Conservation (phyloP, 2,329 filamentous ascomycete genomes). For the Reticulascus tulasneorum region DNA sequence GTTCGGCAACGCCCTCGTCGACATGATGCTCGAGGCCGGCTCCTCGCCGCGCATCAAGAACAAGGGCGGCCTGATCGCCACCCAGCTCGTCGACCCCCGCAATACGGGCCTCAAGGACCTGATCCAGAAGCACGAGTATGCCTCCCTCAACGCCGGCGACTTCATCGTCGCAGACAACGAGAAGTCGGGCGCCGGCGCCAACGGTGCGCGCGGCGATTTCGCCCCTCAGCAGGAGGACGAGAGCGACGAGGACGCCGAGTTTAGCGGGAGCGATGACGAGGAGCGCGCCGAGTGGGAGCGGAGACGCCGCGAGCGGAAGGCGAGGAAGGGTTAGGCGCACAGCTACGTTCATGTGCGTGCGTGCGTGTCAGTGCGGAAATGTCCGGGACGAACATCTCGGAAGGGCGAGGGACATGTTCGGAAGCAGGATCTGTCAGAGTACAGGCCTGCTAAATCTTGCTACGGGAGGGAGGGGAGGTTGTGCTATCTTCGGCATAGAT, state of each 20-base stretch:
- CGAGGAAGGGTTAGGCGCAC: slow-evolving; percentile 18
- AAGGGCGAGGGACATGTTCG: too few species aligned
- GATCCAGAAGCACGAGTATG: slow-evolving; percentile 69
- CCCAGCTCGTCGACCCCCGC: slow-evolving; percentile 69
- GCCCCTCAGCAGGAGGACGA: slow-evolving; percentile 15
- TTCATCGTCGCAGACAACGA: slow-evolving; percentile 36
- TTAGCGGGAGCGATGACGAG: slow-evolving; percentile 61
- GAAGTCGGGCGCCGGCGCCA: slow-evolving; percentile 11
- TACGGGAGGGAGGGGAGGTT: too few species aligned
- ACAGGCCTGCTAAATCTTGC: too few species aligned
- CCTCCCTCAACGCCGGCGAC: slow-evolving; percentile 53
- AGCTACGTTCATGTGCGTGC: too few species aligned
- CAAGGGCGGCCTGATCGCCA: slow-evolving; percentile 67
- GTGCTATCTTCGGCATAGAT: too few species aligned
- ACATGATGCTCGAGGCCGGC: slow-evolving; percentile 81
- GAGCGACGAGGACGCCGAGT: slow-evolving; percentile 54
- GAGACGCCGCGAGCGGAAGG: slow-evolving; percentile 38
- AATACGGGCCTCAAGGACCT: slow-evolving; percentile 59
- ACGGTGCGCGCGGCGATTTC: slow-evolving; percentile 15
- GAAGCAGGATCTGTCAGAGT: too few species aligned
- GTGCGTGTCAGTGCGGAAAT: too few species aligned
- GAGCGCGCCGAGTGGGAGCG: slow-evolving; percentile 60
- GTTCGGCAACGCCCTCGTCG: slow-evolving; percentile 63
- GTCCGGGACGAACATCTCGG: too few species aligned
- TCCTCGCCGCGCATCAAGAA: slow-evolving; percentile 57